Conservation (phyloP, 148 eudicot species). For the Nepenthes gracilis region DNA sequence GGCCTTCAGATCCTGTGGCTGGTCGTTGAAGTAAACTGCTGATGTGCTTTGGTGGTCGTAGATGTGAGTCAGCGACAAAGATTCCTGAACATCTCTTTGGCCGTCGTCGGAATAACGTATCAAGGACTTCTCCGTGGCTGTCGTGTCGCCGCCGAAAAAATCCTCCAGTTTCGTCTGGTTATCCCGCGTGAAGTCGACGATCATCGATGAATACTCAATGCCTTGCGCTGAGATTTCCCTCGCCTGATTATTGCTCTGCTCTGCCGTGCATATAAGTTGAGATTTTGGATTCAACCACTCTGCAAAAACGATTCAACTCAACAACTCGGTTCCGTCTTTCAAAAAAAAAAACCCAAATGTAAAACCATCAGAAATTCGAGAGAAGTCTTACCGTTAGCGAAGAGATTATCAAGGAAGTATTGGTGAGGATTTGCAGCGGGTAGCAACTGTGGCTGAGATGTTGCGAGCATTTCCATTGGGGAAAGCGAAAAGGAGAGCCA, state of each 20-base stretch:
- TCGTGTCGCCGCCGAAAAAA: constrained; percentile 58
- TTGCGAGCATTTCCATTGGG: constrained; percentile 41
- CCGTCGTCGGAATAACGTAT: constrained; percentile 23
- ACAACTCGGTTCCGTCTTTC: not conserved
- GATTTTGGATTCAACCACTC: not conserved
- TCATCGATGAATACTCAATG: constrained; percentile 1
- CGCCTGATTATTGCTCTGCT: constrained; percentile 1
- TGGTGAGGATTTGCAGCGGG: constrained; percentile 19
- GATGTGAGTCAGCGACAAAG: constrained; percentile 66
- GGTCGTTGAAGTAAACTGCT: constrained; percentile 25
- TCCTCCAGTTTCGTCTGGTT: constrained; percentile 55
- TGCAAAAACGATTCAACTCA: not conserved
- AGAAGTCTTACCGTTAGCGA: not conserved
- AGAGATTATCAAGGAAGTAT: constrained; percentile 14
- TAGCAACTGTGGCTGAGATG: constrained; percentile 15
- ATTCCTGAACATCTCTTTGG: constrained; percentile 53
- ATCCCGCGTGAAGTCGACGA: constrained; percentile 2
- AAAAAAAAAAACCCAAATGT: too few relatives aligned
- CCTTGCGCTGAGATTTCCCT: constrained; percentile 9
- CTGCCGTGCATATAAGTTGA: constrained; percentile 19
- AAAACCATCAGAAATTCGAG: not conserved
- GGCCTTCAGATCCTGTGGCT: constrained; percentile 6
- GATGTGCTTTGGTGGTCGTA: constrained; percentile 30
- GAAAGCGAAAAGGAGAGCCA: constrained; percentile 53
- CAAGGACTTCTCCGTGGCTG: constrained; percentile 3